A percentile compares a stretch with the other conserved stretches of the same genome.
These are phyloP conservation scores for Fusarium tupiense DNA, from an alignment of 2,329 filamentous ascomycete species.

Conservation along the genomic window DNA sequence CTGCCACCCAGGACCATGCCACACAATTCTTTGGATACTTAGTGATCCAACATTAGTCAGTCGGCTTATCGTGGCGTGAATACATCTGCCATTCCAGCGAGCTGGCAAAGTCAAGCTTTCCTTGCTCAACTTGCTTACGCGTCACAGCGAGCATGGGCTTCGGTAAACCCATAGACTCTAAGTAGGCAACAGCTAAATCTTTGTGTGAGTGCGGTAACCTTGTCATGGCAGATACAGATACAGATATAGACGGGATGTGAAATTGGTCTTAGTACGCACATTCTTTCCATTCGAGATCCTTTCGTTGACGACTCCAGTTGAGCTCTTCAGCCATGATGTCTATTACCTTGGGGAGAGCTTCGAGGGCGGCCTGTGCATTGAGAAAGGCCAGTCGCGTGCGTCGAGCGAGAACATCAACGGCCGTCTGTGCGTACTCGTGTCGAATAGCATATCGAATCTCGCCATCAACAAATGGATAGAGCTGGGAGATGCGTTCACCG, in stretches of 20 bases:
- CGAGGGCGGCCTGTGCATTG: slow-evolving; percentile 89
- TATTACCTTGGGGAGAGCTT: slow-evolving; percentile 85
- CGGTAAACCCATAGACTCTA: slow-evolving; percentile 74
- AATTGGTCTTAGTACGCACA: slow-evolving; percentile 55
- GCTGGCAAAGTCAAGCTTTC: slow-evolving; percentile 66
- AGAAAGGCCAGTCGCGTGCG: slow-evolving; percentile 88
- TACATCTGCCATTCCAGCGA: slow-evolving; percentile 70
- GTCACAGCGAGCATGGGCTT: slow-evolving; percentile 67
- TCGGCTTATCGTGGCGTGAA: slow-evolving; percentile 66
- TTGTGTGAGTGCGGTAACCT: slow-evolving; percentile 4
- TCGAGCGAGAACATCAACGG: slow-evolving; percentile 86
- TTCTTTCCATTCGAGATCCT: slow-evolving; percentile 84
- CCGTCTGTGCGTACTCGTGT: slow-evolving; percentile 92
- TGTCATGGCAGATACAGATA: slow-evolving; percentile 7
- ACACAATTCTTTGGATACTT: neutral
- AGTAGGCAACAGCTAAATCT: slow-evolving; percentile 63
- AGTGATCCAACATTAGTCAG: slow-evolving; percentile 39
- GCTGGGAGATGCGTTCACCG: slow-evolving; percentile 78
- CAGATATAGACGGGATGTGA: neutral
- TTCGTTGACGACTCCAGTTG: slow-evolving; percentile 76
- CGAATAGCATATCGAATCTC: slow-evolving; percentile 89
- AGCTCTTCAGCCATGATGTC: slow-evolving; percentile 90
- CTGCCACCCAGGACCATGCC: neutral
- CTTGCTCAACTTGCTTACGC: slow-evolving; percentile 68
- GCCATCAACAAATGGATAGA: slow-evolving; percentile 93